phyloP scores from a whole-genome alignment of 768 basidiomycete genomes.

The Phaffia tasmanica region DNA sequence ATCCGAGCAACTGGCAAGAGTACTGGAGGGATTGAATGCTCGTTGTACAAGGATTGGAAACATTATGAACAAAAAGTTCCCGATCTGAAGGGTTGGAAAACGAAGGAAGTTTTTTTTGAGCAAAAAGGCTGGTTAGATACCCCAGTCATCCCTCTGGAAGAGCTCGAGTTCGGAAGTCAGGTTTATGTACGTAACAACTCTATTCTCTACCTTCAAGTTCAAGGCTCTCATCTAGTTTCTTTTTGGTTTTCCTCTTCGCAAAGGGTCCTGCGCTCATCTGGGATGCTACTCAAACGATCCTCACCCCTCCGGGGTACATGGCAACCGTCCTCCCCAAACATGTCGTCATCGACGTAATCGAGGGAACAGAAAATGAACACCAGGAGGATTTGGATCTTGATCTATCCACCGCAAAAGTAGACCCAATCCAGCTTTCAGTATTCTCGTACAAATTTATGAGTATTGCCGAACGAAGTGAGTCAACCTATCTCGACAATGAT shows the following conservation, averaged over 20 bases:
- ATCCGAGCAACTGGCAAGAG: constrained; percentile 29
- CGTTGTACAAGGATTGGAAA: no score
- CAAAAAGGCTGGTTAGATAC: no score
- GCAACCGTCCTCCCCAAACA: constrained; percentile 22
- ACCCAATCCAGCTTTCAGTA: constrained; percentile 28
- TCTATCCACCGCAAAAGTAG: constrained; percentile 1
- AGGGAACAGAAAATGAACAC: background rate
- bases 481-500: background rate
- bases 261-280: constrained; percentile 8
- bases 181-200: no score
- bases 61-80: no score
- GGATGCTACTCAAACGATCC: constrained; percentile 6
- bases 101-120: no score
- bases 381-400: background rate
- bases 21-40: no score
- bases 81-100: no score
- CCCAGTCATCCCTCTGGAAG: no score
- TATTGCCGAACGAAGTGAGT: constrained; percentile 3
- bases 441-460: constrained; percentile 29
- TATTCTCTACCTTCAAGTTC: no score
- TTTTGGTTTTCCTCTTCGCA: no score
- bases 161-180: no score
- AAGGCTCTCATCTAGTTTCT: no score
- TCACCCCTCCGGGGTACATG: background rate
- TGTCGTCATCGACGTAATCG: constrained; percentile 13